A percentile compares a stretch with the other conserved stretches of the same genome.
phyloP scores from a whole-genome alignment of 768 basidiomycete species.

The Leccinum pellstonianum region DNA sequence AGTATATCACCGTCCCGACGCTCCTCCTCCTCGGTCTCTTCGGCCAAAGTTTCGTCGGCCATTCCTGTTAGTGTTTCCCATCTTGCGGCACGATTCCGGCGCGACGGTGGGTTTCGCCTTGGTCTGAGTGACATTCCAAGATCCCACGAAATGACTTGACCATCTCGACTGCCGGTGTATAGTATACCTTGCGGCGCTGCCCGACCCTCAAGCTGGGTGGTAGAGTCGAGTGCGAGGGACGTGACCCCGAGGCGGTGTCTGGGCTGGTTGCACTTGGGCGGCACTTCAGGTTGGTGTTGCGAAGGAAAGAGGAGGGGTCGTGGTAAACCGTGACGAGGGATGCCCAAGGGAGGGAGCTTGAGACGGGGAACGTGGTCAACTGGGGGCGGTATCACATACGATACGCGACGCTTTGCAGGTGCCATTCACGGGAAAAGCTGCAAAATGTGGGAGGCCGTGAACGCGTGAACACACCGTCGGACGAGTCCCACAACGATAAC shows the following conservation, averaged over 20 bases:
- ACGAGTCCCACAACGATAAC: constrained; percentile 1
- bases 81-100: constrained; percentile 35
- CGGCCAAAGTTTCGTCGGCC: constrained; percentile 66
- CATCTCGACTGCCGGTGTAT: constrained; percentile 89
- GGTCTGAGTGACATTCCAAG: constrained; percentile 59
- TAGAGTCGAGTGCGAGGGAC: constrained; percentile 82
- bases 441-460: not conserved
- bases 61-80: constrained; percentile 89
- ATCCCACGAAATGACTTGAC: constrained; percentile 86
- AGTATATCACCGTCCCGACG: constrained; percentile 74
- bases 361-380: constrained; percentile 59
- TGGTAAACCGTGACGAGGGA: constrained; percentile 62
- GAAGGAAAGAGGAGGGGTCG: constrained; percentile 62
- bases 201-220: constrained; percentile 72
- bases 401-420: constrained; percentile 66
- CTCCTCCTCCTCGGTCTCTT: constrained; percentile 65
- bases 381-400: constrained; percentile 84
- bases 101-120: constrained; percentile 34
- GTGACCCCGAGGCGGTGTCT: constrained; percentile 85
- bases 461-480: not conserved
- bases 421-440: constrained; percentile 31
- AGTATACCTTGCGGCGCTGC: constrained; percentile 77
- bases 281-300: constrained; percentile 22
- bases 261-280: constrained; percentile 46
- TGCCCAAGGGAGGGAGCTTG: constrained; percentile 64